Percentiles rank a stretch among this genome's conserved stretches.
phyloP scores from a whole-genome alignment of 805 yeast genomes.

The Candida insectorum region DNA sequence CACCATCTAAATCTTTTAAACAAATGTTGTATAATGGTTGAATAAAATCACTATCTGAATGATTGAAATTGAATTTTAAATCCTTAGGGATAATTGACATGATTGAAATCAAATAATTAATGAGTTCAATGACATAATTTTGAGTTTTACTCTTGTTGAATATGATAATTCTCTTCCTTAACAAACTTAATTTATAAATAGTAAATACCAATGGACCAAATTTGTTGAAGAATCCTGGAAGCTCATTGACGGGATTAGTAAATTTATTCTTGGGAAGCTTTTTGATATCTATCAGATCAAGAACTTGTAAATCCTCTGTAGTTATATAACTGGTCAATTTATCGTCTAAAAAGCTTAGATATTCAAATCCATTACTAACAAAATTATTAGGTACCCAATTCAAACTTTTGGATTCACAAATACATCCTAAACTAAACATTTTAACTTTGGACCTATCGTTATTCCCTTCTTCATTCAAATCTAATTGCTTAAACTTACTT shows the following conservation, averaged over 20 bases:
- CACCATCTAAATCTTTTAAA: conserved; percentile 45
- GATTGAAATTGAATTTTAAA: conserved; percentile 22
- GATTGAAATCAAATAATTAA: conserved; percentile 56
- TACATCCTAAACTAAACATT: conserved; percentile 38
- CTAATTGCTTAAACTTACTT: conserved; percentile 22
- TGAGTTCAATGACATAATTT: conserved; percentile 34
- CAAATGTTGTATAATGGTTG: conserved; percentile 63
- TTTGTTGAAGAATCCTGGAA: conserved; percentile 43
- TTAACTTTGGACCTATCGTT: conserved; percentile 26
- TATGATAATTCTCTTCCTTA: conserved; percentile 55
- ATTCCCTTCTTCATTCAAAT: conserved; percentile 1
- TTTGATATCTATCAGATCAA: conserved; percentile 14
- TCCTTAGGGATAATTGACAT: conserved; percentile 65
- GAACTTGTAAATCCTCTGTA: conserved; percentile 14
- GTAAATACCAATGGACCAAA: conserved; percentile 67
- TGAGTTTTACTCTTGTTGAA: conserved; percentile 28
- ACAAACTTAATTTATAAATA: conserved; percentile 59
- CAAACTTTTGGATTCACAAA: conserved; percentile 26
- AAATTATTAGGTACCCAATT: conserved; percentile 37
- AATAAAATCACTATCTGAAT: conserved; percentile 19
- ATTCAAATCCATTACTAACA: conserved; percentile 37
- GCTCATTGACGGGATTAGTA: conserved; percentile 14
- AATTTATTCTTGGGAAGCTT: conserved; percentile 3
- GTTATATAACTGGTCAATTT: conserved; percentile 20
- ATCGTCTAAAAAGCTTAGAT: conserved; percentile 24